Percentiles rank a stretch among this genome's conserved stretches.
Evolutionary conservation across 306 rosid genomes (phyloP).

Genomic region (Benincasa hispida): DNA sequence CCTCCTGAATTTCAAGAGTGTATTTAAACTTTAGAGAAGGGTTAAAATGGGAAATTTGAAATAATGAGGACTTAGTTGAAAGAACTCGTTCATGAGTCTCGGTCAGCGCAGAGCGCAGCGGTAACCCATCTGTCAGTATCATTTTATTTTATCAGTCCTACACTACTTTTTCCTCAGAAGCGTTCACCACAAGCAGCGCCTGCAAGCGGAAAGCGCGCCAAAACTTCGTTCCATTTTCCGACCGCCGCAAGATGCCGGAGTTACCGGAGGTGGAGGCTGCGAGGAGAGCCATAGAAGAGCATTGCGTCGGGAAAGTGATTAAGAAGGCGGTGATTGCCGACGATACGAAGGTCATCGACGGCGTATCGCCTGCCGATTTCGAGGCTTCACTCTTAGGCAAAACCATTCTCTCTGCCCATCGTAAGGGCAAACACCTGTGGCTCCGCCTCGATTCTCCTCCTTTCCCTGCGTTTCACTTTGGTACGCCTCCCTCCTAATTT

Average conservation of each 20-base stretch:
- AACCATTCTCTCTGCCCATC: slow-evolving; percentile 56
- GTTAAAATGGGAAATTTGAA: too few species aligned
- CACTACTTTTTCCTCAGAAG: too few species aligned
- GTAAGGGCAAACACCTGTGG: slow-evolving; percentile 96
- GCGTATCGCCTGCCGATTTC: slow-evolving; percentile 55
- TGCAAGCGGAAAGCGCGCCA: slow-evolving; percentile 25
- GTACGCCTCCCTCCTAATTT: slow-evolving; percentile 10
- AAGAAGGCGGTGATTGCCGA: slow-evolving; percentile 43
- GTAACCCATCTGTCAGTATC: neutral
- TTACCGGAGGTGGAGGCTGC: slow-evolving; percentile 99
- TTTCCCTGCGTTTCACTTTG: slow-evolving; percentile 90
- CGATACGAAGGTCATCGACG: slow-evolving; percentile 78
- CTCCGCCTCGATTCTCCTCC: slow-evolving; percentile 83
- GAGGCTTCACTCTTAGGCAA: slow-evolving; percentile 65
- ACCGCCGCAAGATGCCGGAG: slow-evolving; percentile 53
- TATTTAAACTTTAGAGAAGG: too few species aligned
- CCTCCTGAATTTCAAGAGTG: too few species aligned
- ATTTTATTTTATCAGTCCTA: neutral
- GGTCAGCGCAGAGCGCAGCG: neutral
- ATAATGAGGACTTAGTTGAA: too few species aligned
- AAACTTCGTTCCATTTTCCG: neutral
- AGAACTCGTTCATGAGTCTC: neutral
- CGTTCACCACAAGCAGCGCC: neutral
- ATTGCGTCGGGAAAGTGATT: slow-evolving; percentile 73
- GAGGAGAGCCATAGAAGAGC: slow-evolving; percentile 64